Percentiles rank a stretch among this genome's conserved stretches.
Conservation (phyloP, 148 eudicot species). For the Selenicereus undatus region DNA sequence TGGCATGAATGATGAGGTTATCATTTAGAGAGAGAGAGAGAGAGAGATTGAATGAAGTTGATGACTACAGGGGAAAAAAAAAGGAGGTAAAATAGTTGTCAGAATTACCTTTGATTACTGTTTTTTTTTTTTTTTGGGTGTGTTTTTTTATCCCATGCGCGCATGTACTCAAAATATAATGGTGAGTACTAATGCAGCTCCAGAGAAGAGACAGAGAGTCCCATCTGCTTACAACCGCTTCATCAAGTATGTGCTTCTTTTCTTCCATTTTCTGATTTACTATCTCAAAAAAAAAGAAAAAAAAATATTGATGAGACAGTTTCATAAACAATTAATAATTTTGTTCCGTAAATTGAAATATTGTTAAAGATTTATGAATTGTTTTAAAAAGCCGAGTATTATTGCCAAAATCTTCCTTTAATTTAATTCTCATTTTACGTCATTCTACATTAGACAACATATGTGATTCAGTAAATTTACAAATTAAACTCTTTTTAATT, state of each 20-base stretch:
- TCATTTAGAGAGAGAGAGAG: constrained; percentile 32
- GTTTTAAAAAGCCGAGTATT: no score
- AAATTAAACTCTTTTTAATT: no score
- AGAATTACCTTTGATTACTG: constrained; percentile 16
- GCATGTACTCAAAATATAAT: background rate
- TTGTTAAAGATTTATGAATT: no score
- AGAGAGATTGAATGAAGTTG: constrained; percentile 11
- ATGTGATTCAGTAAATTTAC: no score
- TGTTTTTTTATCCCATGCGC: no score
- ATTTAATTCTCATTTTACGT: no score
- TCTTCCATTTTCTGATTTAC: background rate
- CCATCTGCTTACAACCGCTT: constrained; percentile 97
- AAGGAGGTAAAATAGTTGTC: constrained; percentile 5
- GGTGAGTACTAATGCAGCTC: constrained; percentile 49
- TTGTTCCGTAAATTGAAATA: no score
- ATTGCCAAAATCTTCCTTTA: no score
- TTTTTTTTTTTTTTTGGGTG: constrained; percentile 20
- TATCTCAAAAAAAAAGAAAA: background rate
- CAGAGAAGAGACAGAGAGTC: constrained; percentile 99
- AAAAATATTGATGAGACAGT: background rate
- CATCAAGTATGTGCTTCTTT: constrained; percentile 70
- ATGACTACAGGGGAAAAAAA: background rate
- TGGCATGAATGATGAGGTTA: constrained; percentile 37
- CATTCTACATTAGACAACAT: no score
- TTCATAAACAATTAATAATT: no score